A percentile compares a stretch with the other conserved stretches of the same genome.
phyloP scores from a whole-genome alignment of 2,329 filamentous ascomycete species.

The Chaetothyriales sp. region DNA sequence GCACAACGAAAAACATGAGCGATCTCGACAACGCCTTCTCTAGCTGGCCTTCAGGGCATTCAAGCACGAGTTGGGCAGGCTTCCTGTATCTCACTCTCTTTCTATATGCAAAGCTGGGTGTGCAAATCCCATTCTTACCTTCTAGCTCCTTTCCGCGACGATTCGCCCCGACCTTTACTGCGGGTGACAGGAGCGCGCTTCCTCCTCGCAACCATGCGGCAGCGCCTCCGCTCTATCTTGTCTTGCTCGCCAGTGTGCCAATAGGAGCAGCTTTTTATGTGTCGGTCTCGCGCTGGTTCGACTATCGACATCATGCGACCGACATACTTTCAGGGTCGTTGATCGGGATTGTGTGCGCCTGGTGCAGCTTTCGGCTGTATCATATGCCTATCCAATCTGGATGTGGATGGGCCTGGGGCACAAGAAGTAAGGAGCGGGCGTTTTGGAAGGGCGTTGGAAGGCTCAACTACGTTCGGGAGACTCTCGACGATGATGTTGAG shows the following conservation, averaged over 20 bases:
- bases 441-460: conserved; percentile 54
- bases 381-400: conserved; percentile 66
- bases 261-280: conserved; percentile 66
- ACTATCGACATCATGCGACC: conserved; percentile 84
- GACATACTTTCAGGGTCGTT: conserved; percentile 76
- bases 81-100: conserved; percentile 76
- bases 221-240: conserved; percentile 65
- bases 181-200: conserved; percentile 2
- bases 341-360: conserved; percentile 56
- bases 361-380: conserved; percentile 70
- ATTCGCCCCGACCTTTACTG: conserved; percentile 7
- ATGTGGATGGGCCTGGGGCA: conserved; percentile 80
- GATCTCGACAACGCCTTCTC: conserved; percentile 68
- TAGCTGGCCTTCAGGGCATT: conserved; percentile 66
- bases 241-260: conserved; percentile 52
- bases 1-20: conserved; percentile 46
- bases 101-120: conserved; percentile 47
- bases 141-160: conserved; percentile 13
- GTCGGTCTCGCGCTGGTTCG: conserved; percentile 68
- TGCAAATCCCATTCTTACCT: conserved; percentile 30
- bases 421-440: conserved; percentile 54
- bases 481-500: background rate
- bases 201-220: conserved; percentile 58
- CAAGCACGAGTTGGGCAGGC: conserved; percentile 61
- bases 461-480: background rate